These are phyloP conservation scores for Mycena indigotica DNA, from an alignment of 768 basidiomycete genomes.

Conservation along the genomic window DNA sequence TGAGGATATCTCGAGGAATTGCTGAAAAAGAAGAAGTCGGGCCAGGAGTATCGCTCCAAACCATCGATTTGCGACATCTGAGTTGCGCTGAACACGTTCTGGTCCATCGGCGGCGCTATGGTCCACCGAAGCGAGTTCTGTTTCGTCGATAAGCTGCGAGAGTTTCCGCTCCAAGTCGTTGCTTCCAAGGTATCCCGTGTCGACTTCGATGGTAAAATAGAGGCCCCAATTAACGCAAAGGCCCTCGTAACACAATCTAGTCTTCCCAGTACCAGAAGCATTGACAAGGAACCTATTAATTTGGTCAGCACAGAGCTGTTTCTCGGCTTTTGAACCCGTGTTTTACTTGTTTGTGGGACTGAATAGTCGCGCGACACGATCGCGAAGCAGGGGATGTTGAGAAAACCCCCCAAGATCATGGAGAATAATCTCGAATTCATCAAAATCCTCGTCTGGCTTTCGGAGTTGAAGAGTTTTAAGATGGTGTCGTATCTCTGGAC, in stretches of 20 bases:
- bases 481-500: neutral
- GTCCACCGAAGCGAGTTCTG: neutral
- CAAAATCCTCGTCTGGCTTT: too few species aligned
- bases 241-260: constrained; percentile 8
- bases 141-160: too few species aligned
- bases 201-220: constrained; percentile 7
- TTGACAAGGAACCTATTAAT: constrained; percentile 10
- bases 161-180: constrained; percentile 1
- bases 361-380: neutral
- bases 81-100: neutral
- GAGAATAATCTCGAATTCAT: neutral
- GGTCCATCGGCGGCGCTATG: neutral
- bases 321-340: too few species aligned
- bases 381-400: neutral
- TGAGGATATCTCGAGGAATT: neutral
- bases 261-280: constrained; percentile 15
- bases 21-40: neutral
- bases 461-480: neutral
- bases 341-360: neutral
- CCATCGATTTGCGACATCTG: neutral
- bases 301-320: neutral
- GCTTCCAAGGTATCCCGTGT: neutral
- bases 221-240: constrained; percentile 6
- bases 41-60: neutral
- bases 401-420: neutral